phyloP scores from a whole-genome alignment of 176 grass and related monocot genomes.

The Eragrostis nindensis region DNA sequence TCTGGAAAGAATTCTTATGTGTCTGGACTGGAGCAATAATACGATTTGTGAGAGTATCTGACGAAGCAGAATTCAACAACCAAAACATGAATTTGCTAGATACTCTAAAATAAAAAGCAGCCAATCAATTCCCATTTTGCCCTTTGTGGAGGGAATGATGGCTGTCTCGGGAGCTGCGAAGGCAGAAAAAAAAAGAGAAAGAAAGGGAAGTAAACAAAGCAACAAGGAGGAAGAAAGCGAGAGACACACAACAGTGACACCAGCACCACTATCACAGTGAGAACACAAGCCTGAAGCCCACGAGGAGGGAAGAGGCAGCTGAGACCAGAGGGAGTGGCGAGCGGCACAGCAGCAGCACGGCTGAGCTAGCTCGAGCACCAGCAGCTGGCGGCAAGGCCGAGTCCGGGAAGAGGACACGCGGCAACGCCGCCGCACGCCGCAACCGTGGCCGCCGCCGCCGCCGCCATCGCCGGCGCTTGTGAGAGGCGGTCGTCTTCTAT shows the following conservation, averaged over 20 bases:
- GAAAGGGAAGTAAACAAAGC: conserved; percentile 27
- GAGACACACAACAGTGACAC: conserved; percentile 27
- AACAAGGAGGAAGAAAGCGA: conserved; percentile 30
- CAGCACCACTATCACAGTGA: neutral
- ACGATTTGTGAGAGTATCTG: too few species aligned
- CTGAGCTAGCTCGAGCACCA: conserved; percentile 16
- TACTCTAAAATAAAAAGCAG: neutral
- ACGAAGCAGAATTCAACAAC: neutral
- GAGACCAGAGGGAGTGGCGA: conserved; percentile 6
- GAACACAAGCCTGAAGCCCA: neutral
- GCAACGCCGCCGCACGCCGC: neutral
- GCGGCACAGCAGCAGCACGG: conserved; percentile 18
- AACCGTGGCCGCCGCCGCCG: conserved; percentile 13
- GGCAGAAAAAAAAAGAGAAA: neutral
- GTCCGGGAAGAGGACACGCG: neutral
- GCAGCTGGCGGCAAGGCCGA: conserved; percentile 33
- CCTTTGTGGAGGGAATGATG: conserved; percentile 65
- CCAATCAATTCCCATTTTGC: conserved; percentile 39
- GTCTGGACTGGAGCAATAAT: too few species aligned
- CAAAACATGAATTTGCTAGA: neutral
- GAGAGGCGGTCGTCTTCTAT: neutral
- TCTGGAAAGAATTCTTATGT: too few species aligned
- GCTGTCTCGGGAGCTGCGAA: conserved; percentile 47
- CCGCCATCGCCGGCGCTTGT: neutral
- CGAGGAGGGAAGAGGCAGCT: too few species aligned